A percentile compares a stretch with the other conserved stretches of the same genome.
phyloP scores from a whole-genome alignment of 2,329 filamentous ascomycete species.

The Diaporthe helianthi region DNA sequence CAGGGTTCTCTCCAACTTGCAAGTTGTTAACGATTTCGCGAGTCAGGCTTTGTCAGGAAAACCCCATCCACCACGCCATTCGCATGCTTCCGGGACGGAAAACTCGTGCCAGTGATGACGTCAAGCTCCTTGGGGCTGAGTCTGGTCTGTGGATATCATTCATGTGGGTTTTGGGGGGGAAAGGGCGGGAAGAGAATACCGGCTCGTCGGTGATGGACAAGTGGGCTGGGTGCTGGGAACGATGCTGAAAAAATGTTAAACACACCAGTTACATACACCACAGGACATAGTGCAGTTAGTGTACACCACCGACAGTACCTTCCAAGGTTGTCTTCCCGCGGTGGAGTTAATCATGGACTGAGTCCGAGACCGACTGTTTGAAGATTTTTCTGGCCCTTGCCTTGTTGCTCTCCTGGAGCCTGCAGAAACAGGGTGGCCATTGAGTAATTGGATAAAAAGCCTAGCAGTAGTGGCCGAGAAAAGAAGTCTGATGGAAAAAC shows the following conservation, averaged over 20 bases:
- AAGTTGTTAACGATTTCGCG: conserved; percentile 2
- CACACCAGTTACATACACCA: too few relatives aligned
- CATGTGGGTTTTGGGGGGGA: conserved; percentile 1
- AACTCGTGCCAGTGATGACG: conserved; percentile 16
- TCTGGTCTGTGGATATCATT: neutral
- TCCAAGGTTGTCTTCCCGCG: neutral
- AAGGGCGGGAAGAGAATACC: neutral
- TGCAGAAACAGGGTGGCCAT: conserved; percentile 8
- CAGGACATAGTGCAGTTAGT: too few relatives aligned
- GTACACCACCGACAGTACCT: neutral
- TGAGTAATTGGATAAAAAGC: neutral
- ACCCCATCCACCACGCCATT: conserved; percentile 26
- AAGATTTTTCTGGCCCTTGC: conserved; percentile 23
- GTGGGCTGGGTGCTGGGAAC: too few relatives aligned
- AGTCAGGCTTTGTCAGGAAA: conserved; percentile 23
- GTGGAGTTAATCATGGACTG: conserved; percentile 18
- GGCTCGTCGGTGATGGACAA: neutral
- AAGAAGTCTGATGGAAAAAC: neutral
- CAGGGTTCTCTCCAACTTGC: neutral
- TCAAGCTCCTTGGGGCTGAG: conserved; percentile 11
- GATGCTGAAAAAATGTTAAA: neutral
- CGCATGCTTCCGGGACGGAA: neutral
- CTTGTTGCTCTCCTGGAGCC: conserved; percentile 10
- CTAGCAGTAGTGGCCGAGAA: conserved; percentile 4
- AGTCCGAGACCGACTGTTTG: conserved; percentile 14